Evolutionary conservation across 495 filamentous ascomycete genomes (phyloP).

Genomic region (Friedmanniomyces simplex): DNA sequence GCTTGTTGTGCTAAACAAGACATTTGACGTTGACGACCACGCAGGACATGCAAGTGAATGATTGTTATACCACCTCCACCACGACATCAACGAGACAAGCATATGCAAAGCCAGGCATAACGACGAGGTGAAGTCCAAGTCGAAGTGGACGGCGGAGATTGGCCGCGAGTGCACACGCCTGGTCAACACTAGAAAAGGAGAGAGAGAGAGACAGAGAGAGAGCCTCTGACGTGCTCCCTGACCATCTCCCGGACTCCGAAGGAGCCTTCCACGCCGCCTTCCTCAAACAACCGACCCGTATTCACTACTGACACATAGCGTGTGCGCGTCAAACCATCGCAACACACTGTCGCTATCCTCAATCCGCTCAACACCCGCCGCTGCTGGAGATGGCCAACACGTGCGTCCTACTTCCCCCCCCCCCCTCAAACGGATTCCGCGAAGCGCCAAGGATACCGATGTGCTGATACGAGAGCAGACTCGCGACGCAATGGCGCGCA

Average conservation of each 20-base stretch:
- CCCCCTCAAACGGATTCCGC: background rate
- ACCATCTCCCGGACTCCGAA: background rate
- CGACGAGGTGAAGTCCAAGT: too few species aligned
- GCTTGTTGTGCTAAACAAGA: too few species aligned
- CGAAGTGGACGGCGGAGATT: too few species aligned
- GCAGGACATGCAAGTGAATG: too few species aligned
- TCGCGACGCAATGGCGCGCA: conserved; percentile 7
- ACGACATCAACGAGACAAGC: too few species aligned
- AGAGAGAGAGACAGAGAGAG: background rate
- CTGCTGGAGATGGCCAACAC: background rate
- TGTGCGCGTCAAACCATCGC: background rate
- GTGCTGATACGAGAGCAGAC: conserved; percentile 3
- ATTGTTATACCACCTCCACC: too few species aligned
- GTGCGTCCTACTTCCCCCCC: background rate
- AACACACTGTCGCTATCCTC: background rate
- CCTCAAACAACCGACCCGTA: background rate
- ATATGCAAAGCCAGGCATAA: too few species aligned
- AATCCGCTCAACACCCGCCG: background rate
- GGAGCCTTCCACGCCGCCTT: background rate
- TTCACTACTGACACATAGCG: background rate
- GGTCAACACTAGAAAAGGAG: too few species aligned
- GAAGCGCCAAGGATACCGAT: background rate
- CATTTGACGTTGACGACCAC: too few species aligned
- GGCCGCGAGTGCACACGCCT: too few species aligned
- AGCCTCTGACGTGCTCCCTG: background rate